Conservation (phyloP, 768 basidiomycete genomes). For the Mycena galericulata region DNA sequence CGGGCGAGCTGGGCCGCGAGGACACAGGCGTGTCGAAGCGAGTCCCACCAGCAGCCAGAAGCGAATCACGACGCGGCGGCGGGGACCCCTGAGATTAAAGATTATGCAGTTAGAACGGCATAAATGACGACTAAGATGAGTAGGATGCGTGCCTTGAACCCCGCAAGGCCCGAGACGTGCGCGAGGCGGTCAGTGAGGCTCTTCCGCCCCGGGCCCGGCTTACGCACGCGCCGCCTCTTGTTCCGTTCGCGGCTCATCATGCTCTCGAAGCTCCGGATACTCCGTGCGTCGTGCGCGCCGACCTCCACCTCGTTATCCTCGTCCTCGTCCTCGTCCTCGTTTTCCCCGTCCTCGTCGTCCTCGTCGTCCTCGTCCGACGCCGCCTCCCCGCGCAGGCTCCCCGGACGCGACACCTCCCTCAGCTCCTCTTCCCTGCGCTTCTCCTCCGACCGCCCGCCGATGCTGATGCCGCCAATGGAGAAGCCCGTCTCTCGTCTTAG, state of each 20-base stretch:
- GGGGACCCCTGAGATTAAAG: slow-evolving; percentile 45
- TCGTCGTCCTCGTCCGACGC: slow-evolving; percentile 59
- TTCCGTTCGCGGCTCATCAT: slow-evolving; percentile 69
- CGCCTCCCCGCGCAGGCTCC: slow-evolving; percentile 49
- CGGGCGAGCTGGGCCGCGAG: slow-evolving; percentile 53
- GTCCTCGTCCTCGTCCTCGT: slow-evolving; percentile 55
- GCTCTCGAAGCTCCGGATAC: slow-evolving; percentile 88
- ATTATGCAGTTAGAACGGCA: slow-evolving; percentile 44
- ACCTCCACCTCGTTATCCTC: slow-evolving; percentile 49
- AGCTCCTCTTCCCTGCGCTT: slow-evolving; percentile 60
- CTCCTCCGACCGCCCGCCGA: slow-evolving; percentile 40
- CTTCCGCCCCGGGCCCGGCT: slow-evolving; percentile 55
- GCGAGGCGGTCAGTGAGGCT: slow-evolving; percentile 88
- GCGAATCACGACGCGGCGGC: slow-evolving; percentile 43
- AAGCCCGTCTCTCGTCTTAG: slow-evolving; percentile 83
- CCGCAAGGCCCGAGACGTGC: slow-evolving; percentile 73
- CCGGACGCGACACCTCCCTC: slow-evolving; percentile 58
- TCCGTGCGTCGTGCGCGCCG: slow-evolving; percentile 66
- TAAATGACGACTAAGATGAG: slow-evolving; percentile 6
- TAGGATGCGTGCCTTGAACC: slow-evolving; percentile 52
- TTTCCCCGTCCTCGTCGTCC: slow-evolving; percentile 51
- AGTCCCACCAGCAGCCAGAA: slow-evolving; percentile 25
- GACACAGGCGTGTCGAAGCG: slow-evolving; percentile 52
- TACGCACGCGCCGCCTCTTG: slow-evolving; percentile 24
- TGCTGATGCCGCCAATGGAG: slow-evolving; percentile 67